These are phyloP conservation scores for Solanum chaucha DNA, from an alignment of 257 asterid species.

Conservation along the genomic window DNA sequence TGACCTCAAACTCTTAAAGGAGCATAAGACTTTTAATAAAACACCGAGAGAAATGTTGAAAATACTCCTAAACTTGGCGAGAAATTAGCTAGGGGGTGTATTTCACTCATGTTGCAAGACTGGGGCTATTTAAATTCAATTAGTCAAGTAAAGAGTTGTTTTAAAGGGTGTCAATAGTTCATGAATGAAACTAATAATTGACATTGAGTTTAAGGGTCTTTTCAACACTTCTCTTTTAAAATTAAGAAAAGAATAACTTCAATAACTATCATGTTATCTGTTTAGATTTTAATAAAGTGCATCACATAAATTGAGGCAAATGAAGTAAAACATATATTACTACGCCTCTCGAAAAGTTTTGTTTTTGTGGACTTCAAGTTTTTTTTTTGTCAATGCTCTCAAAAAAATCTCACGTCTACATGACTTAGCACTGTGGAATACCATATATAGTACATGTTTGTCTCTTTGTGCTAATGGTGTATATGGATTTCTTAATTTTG, in stretches of 20 bases:
- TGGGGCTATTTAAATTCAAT: no score
- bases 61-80: background rate
- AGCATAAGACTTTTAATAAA: no score
- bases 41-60: no score
- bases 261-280: background rate
- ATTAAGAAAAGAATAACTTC: background rate
- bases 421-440: background rate
- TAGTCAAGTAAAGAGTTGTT: no score
- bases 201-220: no score
- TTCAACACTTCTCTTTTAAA: background rate
- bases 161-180: background rate
- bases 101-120: background rate
- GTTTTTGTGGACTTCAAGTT: background rate
- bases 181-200: no score
- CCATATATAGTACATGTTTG: background rate
- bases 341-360: background rate
- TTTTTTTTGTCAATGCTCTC: background rate
- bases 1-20: background rate
- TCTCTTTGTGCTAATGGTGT: background rate
- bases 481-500: background rate
- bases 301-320: background rate
- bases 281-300: background rate
- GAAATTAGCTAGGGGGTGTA: background rate
- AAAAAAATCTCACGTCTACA: background rate
- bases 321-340: background rate